phyloP scores from a whole-genome alignment of 2,329 filamentous ascomycete genomes.

The Paecilomyces sp. region DNA sequence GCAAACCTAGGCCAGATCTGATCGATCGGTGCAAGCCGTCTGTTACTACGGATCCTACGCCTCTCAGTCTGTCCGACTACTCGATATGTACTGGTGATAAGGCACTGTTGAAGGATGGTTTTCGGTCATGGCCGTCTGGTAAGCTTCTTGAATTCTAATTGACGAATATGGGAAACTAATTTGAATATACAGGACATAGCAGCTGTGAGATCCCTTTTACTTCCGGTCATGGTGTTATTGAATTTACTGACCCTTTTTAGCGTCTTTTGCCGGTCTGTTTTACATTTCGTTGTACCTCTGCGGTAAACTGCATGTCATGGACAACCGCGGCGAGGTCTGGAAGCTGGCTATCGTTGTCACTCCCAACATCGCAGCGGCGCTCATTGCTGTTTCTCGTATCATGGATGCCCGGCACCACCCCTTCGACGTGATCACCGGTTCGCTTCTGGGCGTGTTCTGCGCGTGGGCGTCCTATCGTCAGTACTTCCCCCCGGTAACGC shows the following conservation, averaged over 20 bases:
- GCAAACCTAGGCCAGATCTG: slow-evolving; percentile 54
- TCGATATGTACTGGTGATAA: slow-evolving; percentile 47
- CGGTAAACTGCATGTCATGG: slow-evolving; percentile 54
- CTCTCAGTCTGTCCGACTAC: slow-evolving; percentile 38
- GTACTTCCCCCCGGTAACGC: slow-evolving; percentile 51
- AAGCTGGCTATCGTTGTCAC: slow-evolving; percentile 49
- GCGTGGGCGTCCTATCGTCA: slow-evolving; percentile 50
- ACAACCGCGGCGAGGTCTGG: slow-evolving; percentile 56
- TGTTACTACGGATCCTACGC: slow-evolving; percentile 26
- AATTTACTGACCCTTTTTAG: slow-evolving; percentile 25
- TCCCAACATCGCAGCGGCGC: slow-evolving; percentile 46
- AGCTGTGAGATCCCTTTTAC: slow-evolving; percentile 36
- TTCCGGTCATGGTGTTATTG: slow-evolving; percentile 13
- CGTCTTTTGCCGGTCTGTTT: slow-evolving; percentile 52
- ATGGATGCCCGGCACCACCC: slow-evolving; percentile 58
- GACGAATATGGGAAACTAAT: slow-evolving; percentile 4
- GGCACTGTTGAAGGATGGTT: slow-evolving; percentile 50
- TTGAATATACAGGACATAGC: slow-evolving; percentile 34
- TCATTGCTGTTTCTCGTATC: slow-evolving; percentile 51
- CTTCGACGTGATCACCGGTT: slow-evolving; percentile 54
- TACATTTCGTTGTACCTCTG: slow-evolving; percentile 54
- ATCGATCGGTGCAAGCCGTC: slow-evolving; percentile 47
- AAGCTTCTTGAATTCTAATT: slow-evolving; percentile 7
- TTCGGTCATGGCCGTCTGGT: slow-evolving; percentile 53
- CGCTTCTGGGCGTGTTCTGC: slow-evolving; percentile 45